Percentiles rank a stretch among this genome's conserved stretches.
phyloP scores from a whole-genome alignment of 2,329 filamentous ascomycete species.

The Alternaria dauci region DNA sequence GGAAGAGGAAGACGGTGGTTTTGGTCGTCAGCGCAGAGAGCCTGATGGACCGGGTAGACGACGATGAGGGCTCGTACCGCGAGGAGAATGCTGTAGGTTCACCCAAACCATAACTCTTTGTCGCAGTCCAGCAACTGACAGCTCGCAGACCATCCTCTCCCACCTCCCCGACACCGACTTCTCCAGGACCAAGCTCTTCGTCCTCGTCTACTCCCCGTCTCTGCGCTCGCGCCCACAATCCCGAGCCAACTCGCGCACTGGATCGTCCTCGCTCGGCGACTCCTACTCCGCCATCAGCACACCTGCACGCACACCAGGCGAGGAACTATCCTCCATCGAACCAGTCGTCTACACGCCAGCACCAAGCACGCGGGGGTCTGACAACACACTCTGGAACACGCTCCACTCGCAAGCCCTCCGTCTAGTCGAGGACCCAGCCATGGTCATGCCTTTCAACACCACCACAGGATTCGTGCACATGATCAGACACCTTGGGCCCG shows the following conservation, averaged over 20 bases:
- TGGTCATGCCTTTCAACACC: conserved; percentile 89
- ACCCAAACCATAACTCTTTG: background rate
- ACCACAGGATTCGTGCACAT: conserved; percentile 85
- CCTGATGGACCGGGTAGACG: conserved; percentile 62
- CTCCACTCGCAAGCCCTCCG: conserved; percentile 80
- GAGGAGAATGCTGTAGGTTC: conserved; percentile 82
- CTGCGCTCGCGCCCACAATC: conserved; percentile 69
- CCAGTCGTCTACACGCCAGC: conserved; percentile 50
- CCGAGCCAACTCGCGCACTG: conserved; percentile 26
- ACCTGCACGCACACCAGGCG: conserved; percentile 71
- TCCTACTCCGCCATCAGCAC: conserved; percentile 86
- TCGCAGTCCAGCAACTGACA: conserved; percentile 26
- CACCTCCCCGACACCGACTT: conserved; percentile 83
- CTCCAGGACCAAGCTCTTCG: conserved; percentile 77
- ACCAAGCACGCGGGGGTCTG: conserved; percentile 45
- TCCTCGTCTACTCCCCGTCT: conserved; percentile 87
- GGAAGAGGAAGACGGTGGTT: conserved; percentile 74
- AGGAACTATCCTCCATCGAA: conserved; percentile 60
- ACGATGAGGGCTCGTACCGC: conserved; percentile 64
- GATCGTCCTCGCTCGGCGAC: conserved; percentile 72
- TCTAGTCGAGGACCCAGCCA: conserved; percentile 83
- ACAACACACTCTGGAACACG: conserved; percentile 72
- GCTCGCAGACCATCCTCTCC: conserved; percentile 72
- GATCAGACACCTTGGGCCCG: conserved; percentile 82
- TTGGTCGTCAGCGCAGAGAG: conserved; percentile 86